Evolutionary conservation across 1,284 basidiomycete genomes (phyloP).

Genomic region (Sporisorium graminicola): DNA sequence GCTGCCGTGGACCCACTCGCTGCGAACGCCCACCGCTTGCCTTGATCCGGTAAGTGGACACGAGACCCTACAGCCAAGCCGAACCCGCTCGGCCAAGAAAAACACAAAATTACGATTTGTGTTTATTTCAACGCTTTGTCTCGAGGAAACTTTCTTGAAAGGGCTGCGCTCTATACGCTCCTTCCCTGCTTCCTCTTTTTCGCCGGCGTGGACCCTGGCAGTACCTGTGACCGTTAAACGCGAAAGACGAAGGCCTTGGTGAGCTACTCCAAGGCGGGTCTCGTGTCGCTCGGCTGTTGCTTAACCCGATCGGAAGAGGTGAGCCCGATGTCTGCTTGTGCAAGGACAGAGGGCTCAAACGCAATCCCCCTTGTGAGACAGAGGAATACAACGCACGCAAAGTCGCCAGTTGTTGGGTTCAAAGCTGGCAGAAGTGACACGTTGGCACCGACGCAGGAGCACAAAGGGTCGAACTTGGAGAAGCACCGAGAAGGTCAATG

Average conservation of each 20-base stretch:
- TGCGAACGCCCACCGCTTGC: not conserved
- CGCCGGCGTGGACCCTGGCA: slow-evolving; percentile 5
- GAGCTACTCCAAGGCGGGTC: not conserved
- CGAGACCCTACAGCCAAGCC: slow-evolving; percentile 34
- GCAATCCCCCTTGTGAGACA: not conserved
- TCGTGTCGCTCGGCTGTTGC: not conserved
- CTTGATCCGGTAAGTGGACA: slow-evolving; percentile 16
- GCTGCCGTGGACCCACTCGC: slow-evolving; percentile 12
- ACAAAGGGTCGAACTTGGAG: not conserved
- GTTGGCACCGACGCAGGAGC: not conserved
- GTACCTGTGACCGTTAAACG: slow-evolving; percentile 17
- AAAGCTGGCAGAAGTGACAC: not conserved
- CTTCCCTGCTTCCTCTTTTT: not conserved
- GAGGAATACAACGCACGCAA: not conserved
- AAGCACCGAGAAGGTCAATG: too few relatives aligned
- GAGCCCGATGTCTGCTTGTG: not conserved
- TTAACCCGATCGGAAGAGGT: slow-evolving; percentile 8
- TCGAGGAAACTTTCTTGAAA: too few relatives aligned
- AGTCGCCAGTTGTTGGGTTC: not conserved
- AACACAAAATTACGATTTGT: not conserved
- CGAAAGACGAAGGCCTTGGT: slow-evolving; percentile 1
- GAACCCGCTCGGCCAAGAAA: not conserved
- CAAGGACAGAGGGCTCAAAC: not conserved
- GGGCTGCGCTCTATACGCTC: too few relatives aligned
- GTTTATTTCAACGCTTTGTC: too few relatives aligned